Evolutionary conservation across 345 rosid genomes (phyloP), one percentile per base, ranked within the genome.

Genomic region (Hevea brasiliensis): DNA sequence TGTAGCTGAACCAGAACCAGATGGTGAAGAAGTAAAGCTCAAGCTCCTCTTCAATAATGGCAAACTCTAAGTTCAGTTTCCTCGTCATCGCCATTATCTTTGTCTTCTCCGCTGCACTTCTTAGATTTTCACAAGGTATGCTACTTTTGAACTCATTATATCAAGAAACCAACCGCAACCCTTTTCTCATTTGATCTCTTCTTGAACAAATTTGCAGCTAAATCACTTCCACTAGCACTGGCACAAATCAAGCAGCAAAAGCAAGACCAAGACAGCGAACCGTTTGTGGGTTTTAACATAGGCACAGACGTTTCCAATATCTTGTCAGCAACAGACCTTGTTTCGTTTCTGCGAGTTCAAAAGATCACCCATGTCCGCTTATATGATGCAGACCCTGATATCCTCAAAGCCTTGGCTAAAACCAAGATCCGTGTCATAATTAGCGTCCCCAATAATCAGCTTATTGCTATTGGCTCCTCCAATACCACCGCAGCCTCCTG

Each of bases 361-460:
- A 91, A 91, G 82, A 81, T 95, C 53, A 85, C 87, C 29, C 98
- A 95, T 48, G 70, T 95, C 55, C 82, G 97, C 26, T 77, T 95
- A 10, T 95, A 89, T 76, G 99, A 92, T 77, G 94, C 97, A 21
- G 85, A 91, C 77, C 91, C 87, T 12, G 96, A 89, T 41, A 78
- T 92, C 32, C 96, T 95, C 70, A 88, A 83, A 61, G 89, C 98
- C 32, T 78, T 95, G 76, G 80, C 98, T 1, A 89, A 85, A 77
- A 91, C 99, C 78, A 91, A 92, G 90, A 92, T 95, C 79, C 86
- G 87, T 68, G 97, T 92, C 78, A 86, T 92, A 23, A 79, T 91
- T 76, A 88, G 96, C 21, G 96, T 95, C 23, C 99, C 99, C 8
- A 95, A 95, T 79, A 92, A 95, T 56, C 98, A 95, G 86, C 88